Evolutionary conservation across 2,329 filamentous ascomycete genomes (phyloP).

Genomic region (Epichloe festucae): DNA sequence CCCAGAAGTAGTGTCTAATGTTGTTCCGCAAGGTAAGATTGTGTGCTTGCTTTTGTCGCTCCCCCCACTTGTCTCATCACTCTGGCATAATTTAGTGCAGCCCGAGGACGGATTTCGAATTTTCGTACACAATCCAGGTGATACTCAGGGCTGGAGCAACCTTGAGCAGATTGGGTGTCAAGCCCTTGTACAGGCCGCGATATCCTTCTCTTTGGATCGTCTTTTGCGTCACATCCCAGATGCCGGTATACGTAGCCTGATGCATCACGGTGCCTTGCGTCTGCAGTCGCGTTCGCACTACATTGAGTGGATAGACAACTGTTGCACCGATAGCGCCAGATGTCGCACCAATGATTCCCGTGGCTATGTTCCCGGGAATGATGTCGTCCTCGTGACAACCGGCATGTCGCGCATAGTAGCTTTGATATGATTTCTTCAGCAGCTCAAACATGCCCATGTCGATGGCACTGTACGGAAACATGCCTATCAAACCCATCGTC

Average conservation of each 20-base stretch:
- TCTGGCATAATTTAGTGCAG: slow-evolving; percentile 23
- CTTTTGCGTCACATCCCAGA: slow-evolving; percentile 74
- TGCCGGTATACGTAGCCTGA: slow-evolving; percentile 77
- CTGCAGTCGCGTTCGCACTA: slow-evolving; percentile 82
- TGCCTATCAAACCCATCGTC: slow-evolving; percentile 85
- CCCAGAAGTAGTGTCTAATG: too few relatives aligned
- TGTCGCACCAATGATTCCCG: slow-evolving; percentile 78
- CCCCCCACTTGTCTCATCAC: background rate
- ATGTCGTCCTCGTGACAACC: slow-evolving; percentile 76
- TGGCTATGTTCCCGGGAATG: slow-evolving; percentile 66
- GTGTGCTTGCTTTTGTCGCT: too few relatives aligned
- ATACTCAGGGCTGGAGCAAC: slow-evolving; percentile 94
- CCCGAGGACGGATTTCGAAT: slow-evolving; percentile 61
- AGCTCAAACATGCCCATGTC: slow-evolving; percentile 94
- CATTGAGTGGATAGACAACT: slow-evolving; percentile 90
- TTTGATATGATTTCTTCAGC: slow-evolving; percentile 63
- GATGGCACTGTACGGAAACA: slow-evolving; percentile 96
- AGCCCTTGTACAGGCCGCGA: slow-evolving; percentile 81
- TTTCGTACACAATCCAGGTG: slow-evolving; percentile 87
- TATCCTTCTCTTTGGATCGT: slow-evolving; percentile 75
- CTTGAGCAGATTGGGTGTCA: slow-evolving; percentile 91
- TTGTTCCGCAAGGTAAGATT: too few relatives aligned
- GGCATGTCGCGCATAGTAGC: slow-evolving; percentile 53
- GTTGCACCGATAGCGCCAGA: slow-evolving; percentile 86
- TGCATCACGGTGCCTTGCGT: slow-evolving; percentile 92